Evolutionary conservation across 805 yeast species (phyloP), one percentile per base, ranked within the genome.

Genomic region (Grigorovia transvaalensis): DNA sequence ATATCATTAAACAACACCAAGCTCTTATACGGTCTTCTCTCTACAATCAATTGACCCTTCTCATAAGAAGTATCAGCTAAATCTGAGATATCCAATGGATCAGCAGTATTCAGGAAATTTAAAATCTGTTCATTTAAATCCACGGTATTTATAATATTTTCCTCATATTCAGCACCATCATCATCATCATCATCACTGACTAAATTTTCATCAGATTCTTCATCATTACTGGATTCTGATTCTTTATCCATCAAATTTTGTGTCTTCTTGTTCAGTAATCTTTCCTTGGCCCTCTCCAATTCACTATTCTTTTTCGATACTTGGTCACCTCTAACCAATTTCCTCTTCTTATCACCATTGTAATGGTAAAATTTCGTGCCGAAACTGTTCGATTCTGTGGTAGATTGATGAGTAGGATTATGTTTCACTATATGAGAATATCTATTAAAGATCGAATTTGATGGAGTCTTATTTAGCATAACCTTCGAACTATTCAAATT

Each of bases 51-150:
- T 35, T 80, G 76, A 0, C 95, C 96, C 30, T 79, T 73, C 9
- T 75, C 78, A 11, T 86, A 82, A 1, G 80, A 72, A 48, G 88
- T 81, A 30, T 81, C 81, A 7, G 93, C 80, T 35, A 90, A 80
- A 69, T 91, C 98, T 11, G 84, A 78, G 46, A 93, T 71, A 63
- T 90, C 96, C 51, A 81, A 79, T 1, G 72, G 73, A 15, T 85
- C 78, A 1, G 95, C 91, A 12, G 80, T 77, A 67, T 93, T 93
- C 56, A 91, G 73, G 59, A 93, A 89, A 46, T 81, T 78, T 47
- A 90, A 69, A 27, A 88, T 79, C 53, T 87, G 81, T 15, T 73
- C 73, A 59, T 84, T 90, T 56, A 84, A 81, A 56, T 70, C 60
- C 5, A 63, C 66, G 12, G 63, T 65, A 12, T 60, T 58, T 1